Conservation (phyloP, 371 early-diverging fungal genomes). For the Mortierella sp. region DNA sequence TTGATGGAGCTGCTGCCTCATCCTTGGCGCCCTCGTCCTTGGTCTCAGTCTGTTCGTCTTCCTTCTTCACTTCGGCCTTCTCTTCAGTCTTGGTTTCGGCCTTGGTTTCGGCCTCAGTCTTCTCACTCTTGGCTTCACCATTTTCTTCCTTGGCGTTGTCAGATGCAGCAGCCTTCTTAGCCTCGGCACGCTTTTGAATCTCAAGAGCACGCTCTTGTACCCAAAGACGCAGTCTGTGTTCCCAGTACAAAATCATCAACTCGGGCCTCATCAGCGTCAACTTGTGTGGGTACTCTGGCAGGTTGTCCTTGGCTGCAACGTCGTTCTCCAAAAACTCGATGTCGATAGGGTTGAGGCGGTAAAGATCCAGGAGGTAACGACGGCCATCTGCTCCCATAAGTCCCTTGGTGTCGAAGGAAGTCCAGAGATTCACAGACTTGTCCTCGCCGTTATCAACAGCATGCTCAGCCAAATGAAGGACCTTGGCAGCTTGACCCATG, state of each 20-base stretch:
- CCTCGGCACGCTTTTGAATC: conserved; percentile 63
- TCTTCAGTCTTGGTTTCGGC: conserved; percentile 2
- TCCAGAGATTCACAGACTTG: conserved; percentile 69
- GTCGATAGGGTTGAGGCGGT: conserved; percentile 91
- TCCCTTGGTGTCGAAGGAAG: conserved; percentile 93
- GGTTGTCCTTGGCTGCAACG: conserved; percentile 58
- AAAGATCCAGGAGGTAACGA: conserved; percentile 91
- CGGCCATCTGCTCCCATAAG: conserved; percentile 91
- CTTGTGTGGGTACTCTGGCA: conserved; percentile 90
- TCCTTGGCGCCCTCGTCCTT: conserved; percentile 55
- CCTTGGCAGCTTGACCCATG: conserved; percentile 76
- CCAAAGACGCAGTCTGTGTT: conserved; percentile 77
- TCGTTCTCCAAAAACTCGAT: conserved; percentile 86
- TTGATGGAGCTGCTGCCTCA: conserved; percentile 16
- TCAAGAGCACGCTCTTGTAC: conserved; percentile 66
- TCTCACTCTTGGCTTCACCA: conserved; percentile 24
- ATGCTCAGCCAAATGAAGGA: conserved; percentile 86
- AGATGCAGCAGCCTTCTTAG: conserved; percentile 43
- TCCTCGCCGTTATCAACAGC: conserved; percentile 76
- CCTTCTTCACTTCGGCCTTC: conserved; percentile 43
- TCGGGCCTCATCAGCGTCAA: conserved; percentile 90
- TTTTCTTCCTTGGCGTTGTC: conserved; percentile 6
- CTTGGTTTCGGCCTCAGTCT: conserved; percentile 15
- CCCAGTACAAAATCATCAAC: conserved; percentile 86
- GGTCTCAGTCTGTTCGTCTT: conserved; percentile 45